These are phyloP conservation scores for Xylariomycetidae sp. DNA, from an alignment of 2,329 filamentous ascomycete species.

Conservation along the genomic window DNA sequence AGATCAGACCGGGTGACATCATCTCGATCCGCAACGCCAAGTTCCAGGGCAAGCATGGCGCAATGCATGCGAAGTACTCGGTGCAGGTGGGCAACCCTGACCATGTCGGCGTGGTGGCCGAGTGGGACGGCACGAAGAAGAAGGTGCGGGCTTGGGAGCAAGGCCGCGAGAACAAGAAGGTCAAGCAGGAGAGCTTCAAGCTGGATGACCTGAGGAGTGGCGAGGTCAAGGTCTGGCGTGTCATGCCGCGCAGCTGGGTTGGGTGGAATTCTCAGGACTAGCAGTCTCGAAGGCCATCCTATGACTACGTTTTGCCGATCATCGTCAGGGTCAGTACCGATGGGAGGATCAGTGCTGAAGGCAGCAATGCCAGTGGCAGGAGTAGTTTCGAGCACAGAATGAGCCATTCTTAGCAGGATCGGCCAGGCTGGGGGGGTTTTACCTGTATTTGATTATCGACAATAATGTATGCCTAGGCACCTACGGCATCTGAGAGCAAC, in stretches of 20 bases:
- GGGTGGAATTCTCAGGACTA: conserved; percentile 70
- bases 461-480: too few relatives aligned
- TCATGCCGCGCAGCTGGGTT: conserved; percentile 88
- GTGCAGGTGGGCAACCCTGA: conserved; percentile 81
- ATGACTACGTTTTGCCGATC: conserved; percentile 21
- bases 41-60: conserved; percentile 91
- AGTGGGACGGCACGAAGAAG: conserved; percentile 99
- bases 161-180: conserved; percentile 86
- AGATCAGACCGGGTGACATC: conserved; percentile 90
- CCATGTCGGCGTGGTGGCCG: conserved; percentile 84
- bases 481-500: too few relatives aligned
- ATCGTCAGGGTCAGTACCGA: conserved; percentile 20
- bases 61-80: conserved; percentile 92
- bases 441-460: too few relatives aligned
- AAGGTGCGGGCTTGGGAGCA: conserved; percentile 96
- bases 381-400: conserved; percentile 17
- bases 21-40: conserved; percentile 86
- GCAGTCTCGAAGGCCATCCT: conserved; percentile 24
- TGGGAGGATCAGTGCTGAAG: conserved; percentile 16
- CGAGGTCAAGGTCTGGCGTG: conserved; percentile 95
- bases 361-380: conserved; percentile 6
- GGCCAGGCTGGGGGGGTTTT: too few relatives aligned
- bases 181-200: conserved; percentile 90
- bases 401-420: too few relatives aligned
- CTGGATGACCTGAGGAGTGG: conserved; percentile 86